A percentile compares a stretch with the other conserved stretches of the same genome.
Conservation (phyloP, 495 filamentous ascomycete genomes). For the Lasiosphaeria ovina region DNA sequence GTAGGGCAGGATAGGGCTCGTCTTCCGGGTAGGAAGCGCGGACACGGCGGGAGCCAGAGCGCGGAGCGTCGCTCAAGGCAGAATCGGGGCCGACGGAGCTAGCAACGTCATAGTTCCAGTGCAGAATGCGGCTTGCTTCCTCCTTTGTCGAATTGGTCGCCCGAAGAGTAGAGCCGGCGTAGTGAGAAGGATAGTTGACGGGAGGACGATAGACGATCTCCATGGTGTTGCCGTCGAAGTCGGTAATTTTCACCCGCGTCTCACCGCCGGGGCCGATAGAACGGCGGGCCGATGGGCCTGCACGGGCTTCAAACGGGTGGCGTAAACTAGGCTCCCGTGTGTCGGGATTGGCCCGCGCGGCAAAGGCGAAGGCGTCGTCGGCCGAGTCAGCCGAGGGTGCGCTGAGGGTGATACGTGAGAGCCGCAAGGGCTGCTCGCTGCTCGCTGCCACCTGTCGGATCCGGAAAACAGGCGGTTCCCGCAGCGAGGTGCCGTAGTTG, state of each 20-base stretch:
- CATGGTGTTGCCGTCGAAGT: slow-evolving; percentile 54
- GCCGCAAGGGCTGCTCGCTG: slow-evolving; percentile 29
- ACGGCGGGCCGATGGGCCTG: slow-evolving; percentile 21
- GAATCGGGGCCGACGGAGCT: slow-evolving; percentile 21
- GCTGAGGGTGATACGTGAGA: slow-evolving; percentile 40
- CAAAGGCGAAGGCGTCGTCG: slow-evolving; percentile 43
- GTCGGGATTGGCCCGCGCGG: slow-evolving; percentile 41
- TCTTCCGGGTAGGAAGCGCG: slow-evolving; percentile 18
- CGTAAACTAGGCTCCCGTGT: slow-evolving; percentile 15
- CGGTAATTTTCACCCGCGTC: slow-evolving; percentile 36
- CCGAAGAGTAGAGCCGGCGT: slow-evolving; percentile 35
- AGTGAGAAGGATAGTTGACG: slow-evolving; percentile 29
- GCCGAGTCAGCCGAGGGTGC: slow-evolving; percentile 41
- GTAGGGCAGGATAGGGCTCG: slow-evolving; percentile 29
- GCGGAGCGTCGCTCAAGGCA: slow-evolving; percentile 21
- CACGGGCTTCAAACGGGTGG: slow-evolving; percentile 19
- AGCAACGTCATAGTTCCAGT: slow-evolving; percentile 50
- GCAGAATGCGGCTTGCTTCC: slow-evolving; percentile 46
- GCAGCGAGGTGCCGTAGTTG: slow-evolving; percentile 28
- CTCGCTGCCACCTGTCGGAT: slow-evolving; percentile 33
- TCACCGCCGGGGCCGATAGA: slow-evolving; percentile 25
- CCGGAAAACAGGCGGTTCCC: slow-evolving; percentile 36
- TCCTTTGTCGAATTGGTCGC: slow-evolving; percentile 36
- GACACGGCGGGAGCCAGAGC: slow-evolving; percentile 25
- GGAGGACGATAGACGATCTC: slow-evolving; percentile 43